These are phyloP conservation scores for Crepidotus variabilis DNA, from an alignment of 768 basidiomycete genomes.

Conservation along the genomic window DNA sequence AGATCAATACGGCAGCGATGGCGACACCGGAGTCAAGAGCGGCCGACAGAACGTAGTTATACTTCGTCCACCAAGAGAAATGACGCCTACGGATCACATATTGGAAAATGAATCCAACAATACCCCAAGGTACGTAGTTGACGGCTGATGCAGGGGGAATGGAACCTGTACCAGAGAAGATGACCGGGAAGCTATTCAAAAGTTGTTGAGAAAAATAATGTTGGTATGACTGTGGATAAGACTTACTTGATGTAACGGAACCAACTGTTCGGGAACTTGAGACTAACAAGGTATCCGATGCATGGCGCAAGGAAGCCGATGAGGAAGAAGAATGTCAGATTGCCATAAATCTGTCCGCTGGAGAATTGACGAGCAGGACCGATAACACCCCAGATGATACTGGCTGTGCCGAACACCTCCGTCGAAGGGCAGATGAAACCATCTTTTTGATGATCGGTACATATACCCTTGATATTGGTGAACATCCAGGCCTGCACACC, in stretches of 20 bases:
- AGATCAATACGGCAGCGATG: slow-evolving; percentile 47
- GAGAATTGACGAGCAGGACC: slow-evolving; percentile 74
- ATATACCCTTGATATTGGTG: slow-evolving; percentile 62
- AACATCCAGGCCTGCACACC: slow-evolving; percentile 80
- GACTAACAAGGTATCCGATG: slow-evolving; percentile 47
- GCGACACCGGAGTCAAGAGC: slow-evolving; percentile 72
- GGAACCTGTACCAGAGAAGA: slow-evolving; percentile 54
- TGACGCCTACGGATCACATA: slow-evolving; percentile 54
- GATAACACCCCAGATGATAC: slow-evolving; percentile 80
- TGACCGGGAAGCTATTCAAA: slow-evolving; percentile 40
- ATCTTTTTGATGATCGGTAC: slow-evolving; percentile 45
- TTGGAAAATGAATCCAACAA: slow-evolving; percentile 66
- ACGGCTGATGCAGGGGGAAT: slow-evolving; percentile 67
- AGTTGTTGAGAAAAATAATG: neutral
- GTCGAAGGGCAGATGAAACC: slow-evolving; percentile 70
- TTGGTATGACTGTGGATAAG: neutral
- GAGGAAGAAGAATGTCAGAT: slow-evolving; percentile 76
- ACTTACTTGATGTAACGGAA: slow-evolving; percentile 63
- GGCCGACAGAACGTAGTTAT: slow-evolving; percentile 68
- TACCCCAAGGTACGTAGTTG: slow-evolving; percentile 67
- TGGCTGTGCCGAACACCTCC: slow-evolving; percentile 75
- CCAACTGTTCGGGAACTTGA: slow-evolving; percentile 60
- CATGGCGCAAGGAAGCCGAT: slow-evolving; percentile 62
- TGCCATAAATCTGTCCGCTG: slow-evolving; percentile 55
- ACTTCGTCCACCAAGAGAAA: slow-evolving; percentile 70